Conservation (phyloP, 441 rosid species). For the Iberis amara region DNA sequence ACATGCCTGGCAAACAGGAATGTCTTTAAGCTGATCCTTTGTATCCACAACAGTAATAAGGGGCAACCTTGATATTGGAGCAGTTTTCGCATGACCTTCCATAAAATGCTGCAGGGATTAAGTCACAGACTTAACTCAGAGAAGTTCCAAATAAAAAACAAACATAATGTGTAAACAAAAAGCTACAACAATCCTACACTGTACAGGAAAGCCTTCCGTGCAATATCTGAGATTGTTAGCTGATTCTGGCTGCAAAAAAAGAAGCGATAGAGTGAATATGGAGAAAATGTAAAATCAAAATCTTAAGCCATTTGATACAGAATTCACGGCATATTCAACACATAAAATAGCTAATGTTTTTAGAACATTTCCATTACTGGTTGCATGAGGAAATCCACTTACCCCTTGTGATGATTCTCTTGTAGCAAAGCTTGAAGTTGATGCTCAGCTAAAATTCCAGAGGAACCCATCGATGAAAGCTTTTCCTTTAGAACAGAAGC, state of each 20-base stretch:
- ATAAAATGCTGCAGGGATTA: conserved; percentile 74
- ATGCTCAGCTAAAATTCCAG: conserved; percentile 97
- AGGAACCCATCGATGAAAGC: conserved; percentile 85
- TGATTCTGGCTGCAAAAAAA: conserved; percentile 64
- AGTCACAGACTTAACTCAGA: conserved; percentile 21
- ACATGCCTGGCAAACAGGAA: conserved; percentile 87
- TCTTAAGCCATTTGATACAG: neutral
- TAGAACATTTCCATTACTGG: conserved; percentile 1
- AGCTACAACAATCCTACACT: conserved; percentile 61
- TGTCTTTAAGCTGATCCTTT: conserved; percentile 71
- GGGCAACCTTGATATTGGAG: conserved; percentile 89
- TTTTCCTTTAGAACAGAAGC: conserved; percentile 94
- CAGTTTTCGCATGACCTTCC: conserved; percentile 98
- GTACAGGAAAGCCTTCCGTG: conserved; percentile 93
- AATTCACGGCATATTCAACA: conserved; percentile 4
- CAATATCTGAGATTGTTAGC: conserved; percentile 87
- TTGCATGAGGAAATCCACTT: conserved; percentile 23
- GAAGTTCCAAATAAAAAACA: conserved; percentile 10
- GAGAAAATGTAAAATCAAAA: conserved; percentile 10
- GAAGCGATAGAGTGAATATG: conserved; percentile 19
- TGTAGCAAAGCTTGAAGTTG: conserved; percentile 96
- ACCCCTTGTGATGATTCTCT: conserved; percentile 85
- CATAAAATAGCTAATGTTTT: neutral
- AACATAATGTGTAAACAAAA: conserved; percentile 5
- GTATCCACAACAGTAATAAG: conserved; percentile 69